These are phyloP conservation scores for Penicillium sp. DNA, from an alignment of 2,329 filamentous ascomycete genomes.

Conservation along the genomic window DNA sequence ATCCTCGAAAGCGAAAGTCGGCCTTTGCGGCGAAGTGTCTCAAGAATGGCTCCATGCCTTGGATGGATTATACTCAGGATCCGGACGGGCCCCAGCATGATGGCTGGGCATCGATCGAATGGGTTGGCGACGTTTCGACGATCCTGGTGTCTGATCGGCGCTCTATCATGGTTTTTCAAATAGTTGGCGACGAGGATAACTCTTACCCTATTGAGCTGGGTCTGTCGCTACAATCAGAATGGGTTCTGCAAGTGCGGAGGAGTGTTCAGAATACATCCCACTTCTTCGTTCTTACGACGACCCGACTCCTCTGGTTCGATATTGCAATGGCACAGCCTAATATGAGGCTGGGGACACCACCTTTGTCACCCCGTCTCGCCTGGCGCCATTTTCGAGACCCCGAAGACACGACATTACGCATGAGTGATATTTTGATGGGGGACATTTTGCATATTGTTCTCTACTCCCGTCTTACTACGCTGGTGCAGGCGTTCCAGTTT, in stretches of 20 bases:
- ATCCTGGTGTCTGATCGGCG: slow-evolving; percentile 59
- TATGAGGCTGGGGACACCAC: slow-evolving; percentile 25
- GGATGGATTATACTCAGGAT: slow-evolving; percentile 17
- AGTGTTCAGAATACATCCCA: slow-evolving; percentile 47
- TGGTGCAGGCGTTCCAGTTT: slow-evolving; percentile 40
- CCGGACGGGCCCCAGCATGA: slow-evolving; percentile 35
- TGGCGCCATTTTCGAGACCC: slow-evolving; percentile 60
- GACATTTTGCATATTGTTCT: slow-evolving; percentile 42
- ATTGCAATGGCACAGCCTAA: slow-evolving; percentile 34
- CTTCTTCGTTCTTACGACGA: slow-evolving; percentile 60
- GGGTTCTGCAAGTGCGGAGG: slow-evolving; percentile 59
- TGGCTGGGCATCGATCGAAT: slow-evolving; percentile 50
- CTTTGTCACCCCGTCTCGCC: slow-evolving; percentile 46
- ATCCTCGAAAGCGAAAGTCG: slow-evolving; percentile 33
- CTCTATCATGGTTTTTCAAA: slow-evolving; percentile 42
- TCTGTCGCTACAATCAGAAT: slow-evolving; percentile 46
- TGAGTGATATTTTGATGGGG: slow-evolving; percentile 38
- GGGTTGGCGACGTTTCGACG: slow-evolving; percentile 42
- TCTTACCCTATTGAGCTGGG: slow-evolving; percentile 42
- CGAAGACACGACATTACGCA: slow-evolving; percentile 56
- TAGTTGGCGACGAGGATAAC: slow-evolving; percentile 28
- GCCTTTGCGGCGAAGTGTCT: slow-evolving; percentile 27
- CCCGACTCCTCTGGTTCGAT: slow-evolving; percentile 52
- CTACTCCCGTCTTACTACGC: slow-evolving; percentile 43
- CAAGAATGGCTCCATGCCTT: slow-evolving; percentile 37